Evolutionary conservation across 23 red algal genomes (phyloP), one percentile per base, ranked within the genome.

Genomic region (Gracilaria caudata): DNA sequence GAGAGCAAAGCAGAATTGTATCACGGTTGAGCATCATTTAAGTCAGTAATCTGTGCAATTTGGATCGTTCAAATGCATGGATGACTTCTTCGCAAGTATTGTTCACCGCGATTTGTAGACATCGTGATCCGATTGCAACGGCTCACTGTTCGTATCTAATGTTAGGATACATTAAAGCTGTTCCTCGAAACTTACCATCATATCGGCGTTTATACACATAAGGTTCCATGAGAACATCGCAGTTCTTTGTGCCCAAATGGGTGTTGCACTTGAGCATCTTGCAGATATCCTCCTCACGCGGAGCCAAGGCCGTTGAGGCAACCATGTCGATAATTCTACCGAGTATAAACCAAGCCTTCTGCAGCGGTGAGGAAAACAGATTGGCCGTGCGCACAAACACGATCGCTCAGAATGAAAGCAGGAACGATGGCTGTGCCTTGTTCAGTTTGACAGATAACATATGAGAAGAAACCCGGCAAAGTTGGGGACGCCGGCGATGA

Each of bases 231-330:
- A 99, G 68, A 41, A 93, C 88, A 82, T 95, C 93, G 86, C 97
- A 99, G 93, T 99, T 99, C 83, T 95, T 99, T 40, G 97, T 99
- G 79, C 97, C 97, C 24, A 96, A 71, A 84, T 99, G 97, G 16
- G 93, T 99, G 74, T 91, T 87, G 86, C 93, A 95, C 51, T 91
- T 94, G 44, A 99, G 90, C 97, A 99, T 99, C 51, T 99, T 99
- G 68, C 78, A 78, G 36, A 99, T 94, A 80, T 99, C 97, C 35
- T 99, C 93, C 37, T 99, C 70, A 56, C 87, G 87, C 0, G 87
- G 76, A 25, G 76, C 44, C 30, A 82, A 80, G 38, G 57, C 87
- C 5, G 77, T 74, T 3, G 76, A 71, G 11, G 78, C 87, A 16
- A 78, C 85, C 85, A 89, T 89, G 39, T 49, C 46, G 79, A 65